Conservation (phyloP, 1,284 basidiomycete species). For the Trametes versicolor region DNA sequence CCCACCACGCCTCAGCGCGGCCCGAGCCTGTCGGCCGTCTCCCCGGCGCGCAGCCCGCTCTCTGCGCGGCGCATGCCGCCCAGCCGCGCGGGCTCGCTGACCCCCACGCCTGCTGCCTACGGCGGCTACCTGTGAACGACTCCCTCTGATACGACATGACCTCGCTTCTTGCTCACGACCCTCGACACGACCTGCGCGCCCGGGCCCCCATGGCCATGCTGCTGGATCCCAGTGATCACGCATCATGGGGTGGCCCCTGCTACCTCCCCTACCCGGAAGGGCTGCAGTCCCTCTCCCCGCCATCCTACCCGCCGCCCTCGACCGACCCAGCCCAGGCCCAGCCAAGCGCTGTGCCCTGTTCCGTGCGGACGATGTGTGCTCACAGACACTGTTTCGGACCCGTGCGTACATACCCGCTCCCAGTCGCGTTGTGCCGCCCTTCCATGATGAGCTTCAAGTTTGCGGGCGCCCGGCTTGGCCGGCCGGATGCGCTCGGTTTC, state of each 20-base stretch:
- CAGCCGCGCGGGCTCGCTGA: slow-evolving; percentile 24
- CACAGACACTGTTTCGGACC: slow-evolving; percentile 9
- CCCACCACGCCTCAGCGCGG: slow-evolving; percentile 22
- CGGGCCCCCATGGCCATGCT: background rate
- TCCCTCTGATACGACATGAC: slow-evolving; percentile 8
- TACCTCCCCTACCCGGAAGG: background rate
- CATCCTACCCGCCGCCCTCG: background rate
- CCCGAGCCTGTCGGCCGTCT: slow-evolving; percentile 28
- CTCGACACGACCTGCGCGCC: background rate
- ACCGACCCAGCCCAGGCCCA: background rate
- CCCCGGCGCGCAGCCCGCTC: slow-evolving; percentile 22
- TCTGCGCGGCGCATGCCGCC: slow-evolving; percentile 23
- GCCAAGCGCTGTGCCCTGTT: too few species aligned
- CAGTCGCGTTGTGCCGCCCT: slow-evolving; percentile 26
- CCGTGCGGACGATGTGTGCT: slow-evolving; percentile 2
- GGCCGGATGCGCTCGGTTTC: slow-evolving; percentile 14
- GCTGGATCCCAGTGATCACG: background rate
- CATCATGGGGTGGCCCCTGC: background rate
- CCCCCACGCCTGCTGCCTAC: slow-evolving; percentile 11
- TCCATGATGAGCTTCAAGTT: slow-evolving; percentile 17
- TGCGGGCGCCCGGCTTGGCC: slow-evolving; percentile 22
- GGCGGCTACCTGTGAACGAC: slow-evolving; percentile 23
- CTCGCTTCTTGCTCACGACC: background rate
- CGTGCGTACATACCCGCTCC: background rate
- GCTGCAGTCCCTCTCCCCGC: background rate